A percentile compares a stretch with the other conserved stretches of the same genome.
These are phyloP conservation scores for Mycena indigotica DNA, from an alignment of 768 basidiomycete genomes.

Conservation along the genomic window DNA sequence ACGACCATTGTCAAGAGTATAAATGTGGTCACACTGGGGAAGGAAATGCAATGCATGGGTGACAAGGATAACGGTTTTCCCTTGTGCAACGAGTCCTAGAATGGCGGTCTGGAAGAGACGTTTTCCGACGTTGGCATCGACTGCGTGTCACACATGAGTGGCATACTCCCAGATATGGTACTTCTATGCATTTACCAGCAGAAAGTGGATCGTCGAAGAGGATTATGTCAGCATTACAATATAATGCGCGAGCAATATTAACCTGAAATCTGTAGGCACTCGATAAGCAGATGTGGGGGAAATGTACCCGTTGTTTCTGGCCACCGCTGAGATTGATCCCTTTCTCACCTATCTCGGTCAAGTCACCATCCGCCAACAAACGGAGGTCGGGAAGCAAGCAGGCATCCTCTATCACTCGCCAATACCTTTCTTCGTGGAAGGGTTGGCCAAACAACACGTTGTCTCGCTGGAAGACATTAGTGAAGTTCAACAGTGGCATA, in stretches of 20 bases:
- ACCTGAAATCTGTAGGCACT: slow-evolving; percentile 37
- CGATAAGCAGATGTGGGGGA: background rate
- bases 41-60: slow-evolving; percentile 93
- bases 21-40: slow-evolving; percentile 84
- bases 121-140: slow-evolving; percentile 77
- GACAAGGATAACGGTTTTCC: slow-evolving; percentile 84
- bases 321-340: slow-evolving; percentile 51
- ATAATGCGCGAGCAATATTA: slow-evolving; percentile 71
- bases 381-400: slow-evolving; percentile 66
- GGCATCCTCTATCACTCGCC: slow-evolving; percentile 59
- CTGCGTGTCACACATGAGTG: slow-evolving; percentile 38
- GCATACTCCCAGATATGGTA: background rate
- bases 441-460: slow-evolving; percentile 69
- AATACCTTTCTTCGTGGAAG: slow-evolving; percentile 66
- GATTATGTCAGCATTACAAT: slow-evolving; percentile 64
- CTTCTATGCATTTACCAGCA: slow-evolving; percentile 42
- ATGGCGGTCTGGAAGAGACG: slow-evolving; percentile 71
- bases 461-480: slow-evolving; percentile 45
- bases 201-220: slow-evolving; percentile 68
- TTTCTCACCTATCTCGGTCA: slow-evolving; percentile 57
- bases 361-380: slow-evolving; percentile 67
- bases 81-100: slow-evolving; percentile 43
- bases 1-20: slow-evolving; percentile 72
- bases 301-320: slow-evolving; percentile 56
- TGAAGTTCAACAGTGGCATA: background rate